phyloP scores from a whole-genome alignment of 306 rosid genomes.

The Vigna angularis region DNA sequence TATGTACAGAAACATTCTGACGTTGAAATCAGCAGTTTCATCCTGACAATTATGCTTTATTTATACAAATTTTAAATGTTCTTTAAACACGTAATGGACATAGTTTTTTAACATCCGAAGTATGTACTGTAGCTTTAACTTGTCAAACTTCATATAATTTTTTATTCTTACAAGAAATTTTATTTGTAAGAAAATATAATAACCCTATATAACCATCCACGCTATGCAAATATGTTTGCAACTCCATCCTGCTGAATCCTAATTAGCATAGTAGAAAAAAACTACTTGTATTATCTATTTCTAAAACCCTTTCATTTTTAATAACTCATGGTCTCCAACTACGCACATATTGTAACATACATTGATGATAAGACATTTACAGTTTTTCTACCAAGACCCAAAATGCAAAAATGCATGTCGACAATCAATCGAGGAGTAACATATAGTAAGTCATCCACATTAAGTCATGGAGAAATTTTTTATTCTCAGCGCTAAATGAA shows the following conservation, averaged over 20 bases:
- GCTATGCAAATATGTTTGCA: background rate
- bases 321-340: background rate
- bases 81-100: background rate
- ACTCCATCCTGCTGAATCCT: conserved; percentile 1
- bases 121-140: background rate
- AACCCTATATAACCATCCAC: background rate
- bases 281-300: background rate
- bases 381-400: background rate
- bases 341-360: background rate
- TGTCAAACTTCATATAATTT: background rate
- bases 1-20: background rate
- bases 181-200: background rate
- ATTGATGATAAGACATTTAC: background rate
- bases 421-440: conserved; percentile 8
- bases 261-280: background rate
- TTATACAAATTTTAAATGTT: background rate
- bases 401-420: conserved; percentile 17
- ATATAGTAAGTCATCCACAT: conserved; percentile 8
- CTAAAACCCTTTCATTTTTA: conserved; percentile 17
- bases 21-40: background rate
- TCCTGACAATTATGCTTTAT: background rate
- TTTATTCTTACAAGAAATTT: background rate
- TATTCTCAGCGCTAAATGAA: background rate
- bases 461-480: conserved; percentile 14
- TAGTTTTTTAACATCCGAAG: background rate